Percentiles rank a stretch among this genome's conserved stretches.
Evolutionary conservation across 2,329 filamentous ascomycete genomes (phyloP).

Genomic region (Podosphaera aphanis): DNA sequence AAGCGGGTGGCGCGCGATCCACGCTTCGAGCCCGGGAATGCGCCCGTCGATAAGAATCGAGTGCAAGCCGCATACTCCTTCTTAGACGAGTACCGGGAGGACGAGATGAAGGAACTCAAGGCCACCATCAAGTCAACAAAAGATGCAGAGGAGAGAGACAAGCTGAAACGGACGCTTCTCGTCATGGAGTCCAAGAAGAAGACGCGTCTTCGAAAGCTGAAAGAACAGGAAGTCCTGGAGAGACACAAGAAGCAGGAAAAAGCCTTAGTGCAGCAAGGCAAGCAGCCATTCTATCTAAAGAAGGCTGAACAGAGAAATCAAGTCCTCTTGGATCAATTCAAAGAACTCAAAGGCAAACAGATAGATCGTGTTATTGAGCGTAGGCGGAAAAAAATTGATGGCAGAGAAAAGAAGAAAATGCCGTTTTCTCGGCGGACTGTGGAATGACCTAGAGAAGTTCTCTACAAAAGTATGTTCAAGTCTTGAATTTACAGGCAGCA

Average conservation of each 20-base stretch:
- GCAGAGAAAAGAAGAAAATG: constrained; percentile 64
- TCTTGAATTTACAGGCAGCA: not conserved
- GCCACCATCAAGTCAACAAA: constrained; percentile 44
- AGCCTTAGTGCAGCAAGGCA: constrained; percentile 64
- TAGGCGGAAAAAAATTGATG: constrained; percentile 68
- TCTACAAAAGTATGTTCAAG: not conserved
- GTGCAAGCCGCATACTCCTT: constrained; percentile 62
- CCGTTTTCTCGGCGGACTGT: constrained; percentile 27
- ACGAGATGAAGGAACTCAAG: constrained; percentile 59
- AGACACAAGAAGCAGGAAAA: constrained; percentile 68
- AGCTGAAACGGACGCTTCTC: constrained; percentile 47
- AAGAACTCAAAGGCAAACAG: constrained; percentile 64
- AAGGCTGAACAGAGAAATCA: constrained; percentile 76
- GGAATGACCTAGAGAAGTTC: constrained; percentile 5
- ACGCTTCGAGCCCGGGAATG: constrained; percentile 51
- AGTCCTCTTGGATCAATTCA: constrained; percentile 55
- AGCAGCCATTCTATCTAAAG: constrained; percentile 86
- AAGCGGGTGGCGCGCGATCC: constrained; percentile 53
- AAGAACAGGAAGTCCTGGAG: constrained; percentile 42
- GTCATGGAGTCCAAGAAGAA: constrained; percentile 61
- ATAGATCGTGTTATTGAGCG: constrained; percentile 67
- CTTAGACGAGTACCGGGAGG: constrained; percentile 60
- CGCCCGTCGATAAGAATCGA: constrained; percentile 31
- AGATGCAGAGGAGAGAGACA: constrained; percentile 39
- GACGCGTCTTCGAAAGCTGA: constrained; percentile 44